Conservation (phyloP, 1,284 basidiomycete species). For the Cutaneotrichosporon cavernicola region DNA sequence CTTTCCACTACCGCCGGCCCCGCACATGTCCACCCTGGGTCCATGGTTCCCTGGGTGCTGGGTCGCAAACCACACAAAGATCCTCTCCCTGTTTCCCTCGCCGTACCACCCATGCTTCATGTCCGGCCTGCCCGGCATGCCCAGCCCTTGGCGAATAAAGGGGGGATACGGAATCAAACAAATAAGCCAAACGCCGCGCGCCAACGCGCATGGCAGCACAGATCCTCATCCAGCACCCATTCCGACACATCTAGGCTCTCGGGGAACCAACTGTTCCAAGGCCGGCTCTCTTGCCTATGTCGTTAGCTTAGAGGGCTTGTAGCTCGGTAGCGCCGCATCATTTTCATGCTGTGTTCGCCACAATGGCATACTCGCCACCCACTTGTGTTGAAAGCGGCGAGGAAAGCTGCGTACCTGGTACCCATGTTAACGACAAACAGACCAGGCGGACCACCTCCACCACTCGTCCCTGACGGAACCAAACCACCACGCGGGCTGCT, state of each 20-base stretch:
- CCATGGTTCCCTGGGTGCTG: background rate
- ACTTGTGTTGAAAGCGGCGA: constrained; percentile 1
- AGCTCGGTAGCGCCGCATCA: background rate
- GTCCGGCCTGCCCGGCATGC: too few relatives aligned
- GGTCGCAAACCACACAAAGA: background rate
- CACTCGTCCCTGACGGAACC: constrained; percentile 1
- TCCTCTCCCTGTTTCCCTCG: background rate
- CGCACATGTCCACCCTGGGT: background rate
- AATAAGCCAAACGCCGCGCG: background rate
- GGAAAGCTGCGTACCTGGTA: background rate
- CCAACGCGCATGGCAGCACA: background rate
- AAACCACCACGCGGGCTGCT: background rate
- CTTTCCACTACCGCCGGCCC: background rate
- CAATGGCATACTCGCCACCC: background rate
- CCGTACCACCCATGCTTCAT: too few relatives aligned
- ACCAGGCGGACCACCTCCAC: constrained; percentile 2
- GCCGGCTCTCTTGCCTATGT: background rate
- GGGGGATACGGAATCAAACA: background rate
- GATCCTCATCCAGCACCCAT: background rate
- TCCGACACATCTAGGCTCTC: background rate
- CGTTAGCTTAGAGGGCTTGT: background rate
- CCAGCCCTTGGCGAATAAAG: too few relatives aligned
- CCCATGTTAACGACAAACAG: background rate
- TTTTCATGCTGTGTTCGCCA: background rate
- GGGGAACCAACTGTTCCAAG: background rate